Base-by-base conservation (phyloP, 2,329 filamentous ascomycete species). In the Fusarium sp. region DNA sequence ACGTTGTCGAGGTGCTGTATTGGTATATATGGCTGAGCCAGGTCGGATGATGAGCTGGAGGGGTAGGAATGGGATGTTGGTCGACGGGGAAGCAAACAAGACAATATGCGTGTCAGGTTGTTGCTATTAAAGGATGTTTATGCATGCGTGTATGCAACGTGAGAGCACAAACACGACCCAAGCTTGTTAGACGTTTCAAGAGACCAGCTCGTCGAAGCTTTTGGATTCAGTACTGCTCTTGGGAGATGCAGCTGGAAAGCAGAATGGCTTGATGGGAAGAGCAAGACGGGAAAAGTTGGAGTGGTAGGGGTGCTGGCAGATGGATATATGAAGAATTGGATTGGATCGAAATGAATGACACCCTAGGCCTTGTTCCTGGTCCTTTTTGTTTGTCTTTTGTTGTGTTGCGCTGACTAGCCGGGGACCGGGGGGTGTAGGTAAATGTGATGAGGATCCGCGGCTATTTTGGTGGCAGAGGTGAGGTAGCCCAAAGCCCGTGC, bases 401-500 rank as follows among this genome's bases (percentile, higher is more conserved):
- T 41, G 45, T 65, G 41, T n/a, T 63, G 44, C 23, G 29, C 21
- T 60, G 51, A 33, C 41, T n/a, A 54, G 48, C 23, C 33, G 5
- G 19, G 42, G 52, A 57, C 33, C 33, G 27, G 61, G 61, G 61
- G 38, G 23, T 37, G 51, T 54, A 69, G 66, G 54, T 70, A 59
- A 66, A 70, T 51, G 70, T 73, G 71, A 73, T 72, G 67, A 64
- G 67, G 71, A 73, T 73, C 71, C 67, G 70, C 71, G 63, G 71
- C 70, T 73, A 73, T 72, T 73, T 71, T 73, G 63, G 62, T 65
- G 58, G 46, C 16, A 64, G 46, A 64, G 60, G 60, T 65, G 49
- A 54, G 49, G 33, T 54, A 39, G 49, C 49, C 49, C 49, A 12
- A 38, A 64, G 54, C 56, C 63, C 41, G 63, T 66, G 46, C 51